Evolutionary conservation across 345 rosid genomes (phyloP).

Genomic region (Hibiscus syriacus): DNA sequence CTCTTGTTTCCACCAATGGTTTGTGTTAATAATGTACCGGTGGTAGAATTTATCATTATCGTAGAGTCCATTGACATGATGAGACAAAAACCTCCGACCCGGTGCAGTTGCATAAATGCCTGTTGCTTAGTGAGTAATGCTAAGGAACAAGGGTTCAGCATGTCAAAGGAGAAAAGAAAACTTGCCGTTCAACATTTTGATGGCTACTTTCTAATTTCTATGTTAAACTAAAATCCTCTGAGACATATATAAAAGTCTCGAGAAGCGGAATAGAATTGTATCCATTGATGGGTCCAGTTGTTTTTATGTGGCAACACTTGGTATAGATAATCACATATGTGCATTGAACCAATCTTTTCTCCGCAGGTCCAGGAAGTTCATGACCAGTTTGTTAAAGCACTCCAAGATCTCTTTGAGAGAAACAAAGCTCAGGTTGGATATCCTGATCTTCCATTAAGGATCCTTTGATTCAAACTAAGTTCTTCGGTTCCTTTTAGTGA

Average conservation of each 20-base stretch:
- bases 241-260: no score
- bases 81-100: not conserved
- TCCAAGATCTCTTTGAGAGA: slow-evolving; percentile 68
- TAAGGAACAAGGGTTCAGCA: not conserved
- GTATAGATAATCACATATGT: no score
- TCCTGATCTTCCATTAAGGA: slow-evolving; percentile 48
- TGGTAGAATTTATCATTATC: not conserved
- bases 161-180: not conserved
- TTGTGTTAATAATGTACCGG: no score
- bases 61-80: not conserved
- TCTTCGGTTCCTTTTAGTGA: not conserved
- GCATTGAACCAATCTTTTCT: not conserved
- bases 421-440: slow-evolving; percentile 56
- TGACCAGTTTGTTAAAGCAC: slow-evolving; percentile 49
- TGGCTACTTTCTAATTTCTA: no score
- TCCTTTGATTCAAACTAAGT: slow-evolving; percentile 35
- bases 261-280: no score
- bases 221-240: no score
- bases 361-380: slow-evolving; percentile 48
- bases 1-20: not conserved
- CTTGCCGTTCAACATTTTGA: not conserved
- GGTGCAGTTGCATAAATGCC: not conserved
- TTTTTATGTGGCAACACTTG: no score
- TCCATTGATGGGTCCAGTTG: no score
- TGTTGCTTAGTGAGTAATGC: not conserved